A percentile compares a stretch with the other conserved stretches of the same genome.
These are phyloP conservation scores for Bretziella fagacearum DNA, from an alignment of 2,329 filamentous ascomycete species.

Conservation along the genomic window DNA sequence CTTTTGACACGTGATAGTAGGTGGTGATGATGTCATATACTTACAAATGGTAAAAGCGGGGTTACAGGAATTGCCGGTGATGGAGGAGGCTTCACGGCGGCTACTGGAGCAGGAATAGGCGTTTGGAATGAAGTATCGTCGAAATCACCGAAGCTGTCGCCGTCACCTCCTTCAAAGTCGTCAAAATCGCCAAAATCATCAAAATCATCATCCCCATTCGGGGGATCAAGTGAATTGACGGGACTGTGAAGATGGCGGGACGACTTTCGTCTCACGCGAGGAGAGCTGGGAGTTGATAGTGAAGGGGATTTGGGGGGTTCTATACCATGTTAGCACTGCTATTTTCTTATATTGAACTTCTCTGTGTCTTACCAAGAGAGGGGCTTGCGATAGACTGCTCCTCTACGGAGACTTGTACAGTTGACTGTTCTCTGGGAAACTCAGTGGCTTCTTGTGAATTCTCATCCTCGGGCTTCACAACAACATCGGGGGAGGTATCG, in stretches of 20 bases:
- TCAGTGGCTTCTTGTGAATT: too few species aligned
- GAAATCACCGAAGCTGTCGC: constrained; percentile 50
- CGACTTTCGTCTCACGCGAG: constrained; percentile 6
- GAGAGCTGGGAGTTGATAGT: constrained; percentile 17
- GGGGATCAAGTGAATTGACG: constrained; percentile 14
- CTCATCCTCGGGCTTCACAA: constrained; percentile 28
- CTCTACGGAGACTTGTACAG: neutral
- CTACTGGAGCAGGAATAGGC: constrained; percentile 24
- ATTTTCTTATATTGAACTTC: neutral
- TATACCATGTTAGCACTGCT: constrained; percentile 1
- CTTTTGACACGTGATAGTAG: neutral
- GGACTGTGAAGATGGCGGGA: constrained; percentile 9
- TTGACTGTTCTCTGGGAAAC: constrained; percentile 15
- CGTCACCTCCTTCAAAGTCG: constrained; percentile 42
- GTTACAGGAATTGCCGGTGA: constrained; percentile 20
- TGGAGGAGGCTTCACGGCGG: constrained; percentile 17
- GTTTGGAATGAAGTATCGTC: constrained; percentile 50
- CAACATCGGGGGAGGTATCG: constrained; percentile 37
- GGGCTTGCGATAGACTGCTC: neutral
- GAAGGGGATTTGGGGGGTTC: constrained; percentile 11
- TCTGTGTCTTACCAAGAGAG: neutral
- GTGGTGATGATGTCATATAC: constrained; percentile 17
- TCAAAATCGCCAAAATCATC: constrained; percentile 47
- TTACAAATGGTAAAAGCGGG: constrained; percentile 30
- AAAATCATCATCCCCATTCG: constrained; percentile 27